Percentiles rank a stretch among this genome's conserved stretches.
Conservation (phyloP, 2,329 filamentous ascomycete species). For the Hypoxylon sp. region DNA sequence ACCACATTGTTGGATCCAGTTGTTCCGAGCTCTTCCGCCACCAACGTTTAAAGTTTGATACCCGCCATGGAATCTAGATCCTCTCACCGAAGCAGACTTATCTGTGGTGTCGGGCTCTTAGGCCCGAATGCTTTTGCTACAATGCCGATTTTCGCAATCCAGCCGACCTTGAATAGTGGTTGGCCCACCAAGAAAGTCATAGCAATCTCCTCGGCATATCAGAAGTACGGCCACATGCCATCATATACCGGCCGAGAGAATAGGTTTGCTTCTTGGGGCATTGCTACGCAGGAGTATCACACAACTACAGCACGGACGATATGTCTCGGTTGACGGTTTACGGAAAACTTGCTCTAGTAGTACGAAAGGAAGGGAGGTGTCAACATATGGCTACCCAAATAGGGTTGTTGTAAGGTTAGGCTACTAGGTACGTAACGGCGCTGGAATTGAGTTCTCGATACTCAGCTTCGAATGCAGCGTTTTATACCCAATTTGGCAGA, state of each 20-base stretch:
- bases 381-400: not conserved
- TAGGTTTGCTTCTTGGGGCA: slow-evolving; percentile 5
- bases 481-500: slow-evolving; percentile 41
- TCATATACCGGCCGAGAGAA: not conserved
- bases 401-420: slow-evolving; percentile 5
- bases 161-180: slow-evolving; percentile 9
- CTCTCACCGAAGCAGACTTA: slow-evolving; percentile 16
- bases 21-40: slow-evolving; percentile 19
- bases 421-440: not conserved
- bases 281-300: not conserved
- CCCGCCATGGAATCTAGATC: slow-evolving; percentile 26
- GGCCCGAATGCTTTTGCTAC: slow-evolving; percentile 11
- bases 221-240: slow-evolving; percentile 25
- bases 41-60: slow-evolving; percentile 28
- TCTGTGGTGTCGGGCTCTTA: slow-evolving; percentile 3
- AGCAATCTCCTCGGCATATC: slow-evolving; percentile 33
- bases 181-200: slow-evolving; percentile 27
- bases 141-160: slow-evolving; percentile 38
- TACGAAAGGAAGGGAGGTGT: slow-evolving; percentile 16
- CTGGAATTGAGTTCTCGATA: slow-evolving; percentile 18
- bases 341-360: slow-evolving; percentile 27
- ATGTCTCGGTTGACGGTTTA: slow-evolving; percentile 18
- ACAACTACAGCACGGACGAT: not conserved
- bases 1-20: slow-evolving; percentile 11
- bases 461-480: slow-evolving; percentile 22